A percentile compares a stretch with the other conserved stretches of the same genome.
Conservation (phyloP, 805 yeast genomes). For the Saturnispora quitensis region DNA sequence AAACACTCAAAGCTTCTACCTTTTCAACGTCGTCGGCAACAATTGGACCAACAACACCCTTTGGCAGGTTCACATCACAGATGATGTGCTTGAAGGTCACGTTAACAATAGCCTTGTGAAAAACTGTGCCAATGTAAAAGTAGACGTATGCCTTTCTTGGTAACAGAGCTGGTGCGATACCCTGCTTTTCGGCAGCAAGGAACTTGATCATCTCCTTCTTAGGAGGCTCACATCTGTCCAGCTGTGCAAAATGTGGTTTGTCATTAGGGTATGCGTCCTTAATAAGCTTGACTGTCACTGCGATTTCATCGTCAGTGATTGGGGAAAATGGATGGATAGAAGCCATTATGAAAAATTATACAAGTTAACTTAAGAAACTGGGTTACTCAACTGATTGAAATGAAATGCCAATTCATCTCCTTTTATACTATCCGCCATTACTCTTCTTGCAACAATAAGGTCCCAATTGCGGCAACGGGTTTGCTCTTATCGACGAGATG, state of each 20-base stretch:
- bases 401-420: neutral
- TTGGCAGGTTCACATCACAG: constrained; percentile 45
- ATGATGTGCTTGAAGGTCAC: constrained; percentile 53
- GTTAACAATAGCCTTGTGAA: constrained; percentile 67
- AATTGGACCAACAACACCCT: constrained; percentile 63
- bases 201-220: constrained; percentile 60
- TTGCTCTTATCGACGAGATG: neutral
- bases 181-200: constrained; percentile 57
- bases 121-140: constrained; percentile 46
- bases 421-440: neutral
- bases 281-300: constrained; percentile 48
- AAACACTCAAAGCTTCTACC: constrained; percentile 41
- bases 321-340: constrained; percentile 27
- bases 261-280: constrained; percentile 49
- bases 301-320: constrained; percentile 46
- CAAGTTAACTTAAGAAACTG: neutral
- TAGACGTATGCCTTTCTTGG: constrained; percentile 62
- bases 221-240: constrained; percentile 72
- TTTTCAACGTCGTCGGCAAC: constrained; percentile 54
- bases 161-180: constrained; percentile 43
- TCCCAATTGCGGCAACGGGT: neutral
- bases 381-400: neutral
- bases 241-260: constrained; percentile 53
- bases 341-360: constrained; percentile 7
- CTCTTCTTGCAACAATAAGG: neutral